These are phyloP conservation scores for Aschersonia sp. DNA, from an alignment of 2,329 filamentous ascomycete genomes.

Conservation along the genomic window DNA sequence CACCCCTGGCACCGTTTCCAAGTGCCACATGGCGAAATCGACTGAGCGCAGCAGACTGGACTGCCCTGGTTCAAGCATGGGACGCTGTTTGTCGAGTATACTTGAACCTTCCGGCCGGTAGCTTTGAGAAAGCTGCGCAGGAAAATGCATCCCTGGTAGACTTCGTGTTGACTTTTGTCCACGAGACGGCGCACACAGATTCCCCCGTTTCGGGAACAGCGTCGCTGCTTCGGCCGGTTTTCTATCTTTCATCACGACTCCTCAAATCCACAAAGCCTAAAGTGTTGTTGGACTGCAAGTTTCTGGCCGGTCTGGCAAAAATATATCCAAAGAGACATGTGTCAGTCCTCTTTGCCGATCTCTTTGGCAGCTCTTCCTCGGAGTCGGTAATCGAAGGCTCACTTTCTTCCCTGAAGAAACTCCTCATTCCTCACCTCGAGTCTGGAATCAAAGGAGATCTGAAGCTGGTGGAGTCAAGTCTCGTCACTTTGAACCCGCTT, in stretches of 20 bases:
- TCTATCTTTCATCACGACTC: slow-evolving; percentile 46
- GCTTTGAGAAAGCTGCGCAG: slow-evolving; percentile 34
- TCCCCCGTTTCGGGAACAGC: slow-evolving; percentile 9
- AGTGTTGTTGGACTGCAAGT: slow-evolving; percentile 46
- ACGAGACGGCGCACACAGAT: slow-evolving; percentile 29
- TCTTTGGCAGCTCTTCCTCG: slow-evolving; percentile 36
- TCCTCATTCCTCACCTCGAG: slow-evolving; percentile 48
- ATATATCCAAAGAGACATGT: slow-evolving; percentile 50
- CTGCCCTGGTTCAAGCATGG: slow-evolving; percentile 65
- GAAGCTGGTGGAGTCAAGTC: slow-evolving; percentile 34
- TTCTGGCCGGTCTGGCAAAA: slow-evolving; percentile 53
- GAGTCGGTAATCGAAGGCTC: slow-evolving; percentile 32
- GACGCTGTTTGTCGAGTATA: slow-evolving; percentile 50
- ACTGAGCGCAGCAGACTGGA: slow-evolving; percentile 60
- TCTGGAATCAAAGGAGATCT: slow-evolving; percentile 41
- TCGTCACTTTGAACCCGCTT: slow-evolving; percentile 48
- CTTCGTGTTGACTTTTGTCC: slow-evolving; percentile 39
- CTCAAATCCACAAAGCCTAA: slow-evolving; percentile 27
- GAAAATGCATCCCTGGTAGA: slow-evolving; percentile 40
- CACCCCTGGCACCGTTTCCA: slow-evolving; percentile 67
- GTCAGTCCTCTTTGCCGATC: slow-evolving; percentile 28
- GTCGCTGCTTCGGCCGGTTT: slow-evolving; percentile 46
- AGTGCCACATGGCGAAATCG: slow-evolving; percentile 49
- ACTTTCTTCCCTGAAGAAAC: slow-evolving; percentile 44
- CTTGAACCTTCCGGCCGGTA: slow-evolving; percentile 38